Evolutionary conservation across 1,284 basidiomycete species (phyloP), one percentile per base, ranked within the genome.

Genomic region (Erythrobasidium hasegawianum): DNA sequence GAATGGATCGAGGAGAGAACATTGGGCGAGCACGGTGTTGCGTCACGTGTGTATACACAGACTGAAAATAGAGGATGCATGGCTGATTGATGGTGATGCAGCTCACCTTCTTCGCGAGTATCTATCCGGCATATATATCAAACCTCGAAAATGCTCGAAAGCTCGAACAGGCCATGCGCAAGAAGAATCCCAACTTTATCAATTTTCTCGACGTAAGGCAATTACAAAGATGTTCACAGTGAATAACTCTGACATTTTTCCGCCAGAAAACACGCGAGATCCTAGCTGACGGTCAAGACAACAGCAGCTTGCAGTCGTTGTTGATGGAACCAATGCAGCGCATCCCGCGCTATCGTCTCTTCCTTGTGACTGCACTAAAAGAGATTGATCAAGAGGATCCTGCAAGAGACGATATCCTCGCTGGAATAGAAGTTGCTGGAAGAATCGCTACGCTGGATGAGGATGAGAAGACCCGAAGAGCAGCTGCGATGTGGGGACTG

Each of bases 271-370:
- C 62, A 22, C 43, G 62, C 43, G 57, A 38, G 24, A 52, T 45
- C 24, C 54, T 38, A 14, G 58, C 39, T 20, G 64, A 50, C 3
- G 49, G 60, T 1, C 55, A 22, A 3, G 67, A 65, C 29, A 57
- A 68, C 43, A 29, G 59, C 66, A 93, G 95, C 13, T 81, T 99
- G 45, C 85, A 91, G 20, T 95, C 98, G 77, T 84, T 99, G 47
- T 82, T 99, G 47, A 97, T 97, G 85, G 96, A 98, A 75, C 96
- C 96, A n/a, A 90, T 97, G n/a, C 96, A 99, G 77, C 87, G 96
- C 27, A 91, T 98, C 70, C 94, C 96, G 0, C 83, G 95, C 64
- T 98, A 98, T 78, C 96, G 91, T 1, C 82, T 99, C 24, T 82
- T 99, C 70, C 90, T 97, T 78, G 87, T 91, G 71, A 86, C 82